Base-by-base conservation (phyloP, 2,329 filamentous ascomycete species). In the Pestalotiopsis sp. region DNA sequence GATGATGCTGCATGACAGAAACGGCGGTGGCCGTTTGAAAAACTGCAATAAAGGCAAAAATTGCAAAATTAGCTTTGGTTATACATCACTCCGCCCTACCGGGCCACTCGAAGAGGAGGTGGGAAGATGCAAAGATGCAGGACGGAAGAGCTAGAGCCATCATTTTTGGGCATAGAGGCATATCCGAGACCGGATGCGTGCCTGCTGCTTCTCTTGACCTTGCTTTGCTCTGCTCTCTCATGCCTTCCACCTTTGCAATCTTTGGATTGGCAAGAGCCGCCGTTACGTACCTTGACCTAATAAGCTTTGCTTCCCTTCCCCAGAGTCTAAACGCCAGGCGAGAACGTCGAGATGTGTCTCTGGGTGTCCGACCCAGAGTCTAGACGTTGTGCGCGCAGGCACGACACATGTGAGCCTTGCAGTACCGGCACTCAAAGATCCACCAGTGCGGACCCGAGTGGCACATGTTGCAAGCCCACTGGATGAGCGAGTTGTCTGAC, bases 361-460 rank as follows among this genome's bases (percentile, higher is more conserved):
- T 17, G 45, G 20, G 41, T 13, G 41, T 52, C 20, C 20, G 17
- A n/a, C 17, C 45, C 17, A 4, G 41, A 17, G 4, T 52, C 67
- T 74, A 84, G 73, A 79, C 80, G 69, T 77, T 82, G 70, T 87
- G 82, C 61, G 85, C 84, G 77, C 90, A 92, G 31, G 83, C 80
- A 66, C 88, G 83, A 78, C 90, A 92, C 38, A 87, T 85, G 79
- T 91, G 89, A 65, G 91, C 80, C 78, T 90, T 89, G 86, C 90
- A 92, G 77, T 90, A 91, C 70, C 85, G 83, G 81, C 90, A 92
- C 78, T 92, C 89, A 72, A 87, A 92, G 75, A 92, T 92, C 79
- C 86, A 87, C 88, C 89, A 91, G 79, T 90, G 87, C 65, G 89
- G 89, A 1, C 89, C 90, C 2, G 86, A 87, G 70, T 89, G 86